Evolutionary conservation across 805 yeast species (phyloP), one percentile per base, ranked within the genome.

Genomic region (Zygosaccharomyces rouxii): DNA sequence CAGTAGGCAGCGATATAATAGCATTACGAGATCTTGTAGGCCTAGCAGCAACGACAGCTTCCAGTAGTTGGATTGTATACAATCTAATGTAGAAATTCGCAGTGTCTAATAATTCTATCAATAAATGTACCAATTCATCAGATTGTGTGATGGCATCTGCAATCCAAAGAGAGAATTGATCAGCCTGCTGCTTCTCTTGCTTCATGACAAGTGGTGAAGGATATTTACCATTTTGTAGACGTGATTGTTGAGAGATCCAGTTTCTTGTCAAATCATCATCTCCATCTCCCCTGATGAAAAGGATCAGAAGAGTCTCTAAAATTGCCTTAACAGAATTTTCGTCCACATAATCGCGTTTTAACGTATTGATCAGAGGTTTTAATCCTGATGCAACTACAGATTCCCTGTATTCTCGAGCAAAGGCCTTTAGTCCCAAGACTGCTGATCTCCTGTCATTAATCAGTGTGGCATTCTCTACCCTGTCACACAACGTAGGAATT

Each of bases 81-180:
- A 94, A 72, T 48, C 85, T 77, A 37, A 84, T 77, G 65, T 88
- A 95, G 62, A 89, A 88, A 60, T 88, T 92, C 13, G 71, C 70
- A 7, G 83, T 63, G 22, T 83, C 79, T 19, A 78, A 68, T 6
- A 83, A 63, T 21, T 76, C 60, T 16, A 76, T 71, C 14, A 76
- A 62, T 11, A 78, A 71, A 40, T 77, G 76, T 14, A 72, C 62
- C 21, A 66, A 53, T 23, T 63, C 63, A 10, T 62, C 66, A 9
- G 73, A 69, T 68, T 86, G 90, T 1, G 90, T 85, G 57, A 94
- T 72, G 59, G 89, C 97, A 67, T 94, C 99, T 0, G 98, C 89
- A 28, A 94, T 86, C 96, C 97, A 90, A 48, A 90, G 69, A 0
- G 97, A 86, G 55, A 94, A 86, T 59, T 89, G 95, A 63, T 90